Percentiles rank a stretch among this genome's conserved stretches.
Evolutionary conservation across 1,284 basidiomycete genomes (phyloP).

Genomic region (Cutaneotrichosporon arboriforme): DNA sequence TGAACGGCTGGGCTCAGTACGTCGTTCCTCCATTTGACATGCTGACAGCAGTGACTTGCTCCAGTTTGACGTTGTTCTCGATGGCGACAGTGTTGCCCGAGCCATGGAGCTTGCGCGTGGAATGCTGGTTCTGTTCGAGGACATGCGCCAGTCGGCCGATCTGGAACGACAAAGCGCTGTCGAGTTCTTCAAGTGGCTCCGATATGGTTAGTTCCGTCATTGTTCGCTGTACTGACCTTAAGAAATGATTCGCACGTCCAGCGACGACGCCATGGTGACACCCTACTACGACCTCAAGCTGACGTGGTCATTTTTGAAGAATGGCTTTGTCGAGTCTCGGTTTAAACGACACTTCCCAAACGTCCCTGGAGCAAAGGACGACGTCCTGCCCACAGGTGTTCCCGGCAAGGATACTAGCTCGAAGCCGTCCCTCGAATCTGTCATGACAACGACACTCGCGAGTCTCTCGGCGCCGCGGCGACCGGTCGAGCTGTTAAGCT

Average conservation of each 20-base stretch:
- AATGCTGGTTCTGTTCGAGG: constrained; percentile 21
- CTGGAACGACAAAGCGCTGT: constrained; percentile 27
- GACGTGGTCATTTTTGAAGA: constrained; percentile 40
- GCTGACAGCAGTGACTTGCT: background rate
- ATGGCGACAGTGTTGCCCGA: background rate
- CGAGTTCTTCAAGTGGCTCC: constrained; percentile 44
- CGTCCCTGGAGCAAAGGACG: constrained; percentile 8
- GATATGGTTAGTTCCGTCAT: constrained; percentile 31
- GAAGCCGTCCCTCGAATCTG: background rate
- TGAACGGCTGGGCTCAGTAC: constrained; percentile 26
- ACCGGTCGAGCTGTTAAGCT: background rate
- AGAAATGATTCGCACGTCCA: constrained; percentile 9
- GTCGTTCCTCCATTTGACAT: background rate
- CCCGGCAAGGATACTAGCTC: background rate
- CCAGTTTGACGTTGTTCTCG: constrained; percentile 3
- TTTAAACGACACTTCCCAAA: constrained; percentile 32
- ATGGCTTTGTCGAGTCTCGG: constrained; percentile 30
- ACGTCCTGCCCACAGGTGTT: background rate
- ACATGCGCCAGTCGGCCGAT: constrained; percentile 32
- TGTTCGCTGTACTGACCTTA: background rate
- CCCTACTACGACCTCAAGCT: constrained; percentile 37
- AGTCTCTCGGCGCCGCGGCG: background rate
- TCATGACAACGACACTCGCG: constrained; percentile 9
- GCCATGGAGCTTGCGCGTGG: constrained; percentile 4
- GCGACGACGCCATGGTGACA: constrained; percentile 14